Evolutionary conservation across 2,329 filamentous ascomycete species (phyloP).

Genomic region (Thielaviopsis punctulata): DNA sequence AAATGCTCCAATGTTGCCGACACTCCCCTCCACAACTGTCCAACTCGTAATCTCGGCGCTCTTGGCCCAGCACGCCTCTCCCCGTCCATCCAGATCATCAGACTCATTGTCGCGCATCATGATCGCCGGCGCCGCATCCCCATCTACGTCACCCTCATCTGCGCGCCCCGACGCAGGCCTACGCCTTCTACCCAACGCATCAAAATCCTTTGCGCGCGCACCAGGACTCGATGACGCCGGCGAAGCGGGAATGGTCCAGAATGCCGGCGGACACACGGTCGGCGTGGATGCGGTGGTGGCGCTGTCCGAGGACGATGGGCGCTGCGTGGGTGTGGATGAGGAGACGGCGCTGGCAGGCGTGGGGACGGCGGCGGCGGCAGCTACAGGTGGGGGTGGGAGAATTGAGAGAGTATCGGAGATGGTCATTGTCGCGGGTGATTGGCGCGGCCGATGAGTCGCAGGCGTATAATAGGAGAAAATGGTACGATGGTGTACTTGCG

Average conservation of each 20-base stretch:
- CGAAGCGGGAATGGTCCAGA: constrained; percentile 6
- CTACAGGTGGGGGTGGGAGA: constrained; percentile 1
- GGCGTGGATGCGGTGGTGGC: constrained; percentile 4
- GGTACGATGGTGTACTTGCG: too few species aligned
- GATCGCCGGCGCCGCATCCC: constrained; percentile 29
- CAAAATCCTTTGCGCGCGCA: background rate
- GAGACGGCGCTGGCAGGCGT: background rate
- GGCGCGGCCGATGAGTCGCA: too few species aligned
- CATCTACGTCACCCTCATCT: background rate
- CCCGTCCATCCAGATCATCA: constrained; percentile 30
- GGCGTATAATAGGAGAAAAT: background rate
- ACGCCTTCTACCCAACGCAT: too few species aligned
- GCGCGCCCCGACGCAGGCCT: background rate
- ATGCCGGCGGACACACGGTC: constrained; percentile 6
- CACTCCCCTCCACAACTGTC: constrained; percentile 37
- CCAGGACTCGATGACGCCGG: background rate
- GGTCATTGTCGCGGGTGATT: constrained; percentile 1
- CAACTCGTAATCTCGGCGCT: constrained; percentile 42
- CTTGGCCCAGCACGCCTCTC: constrained; percentile 46
- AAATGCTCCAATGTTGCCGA: constrained; percentile 61
- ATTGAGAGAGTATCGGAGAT: constrained; percentile 4
- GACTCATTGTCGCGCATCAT: constrained; percentile 45
- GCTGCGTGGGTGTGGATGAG: background rate
- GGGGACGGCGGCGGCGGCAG: background rate
- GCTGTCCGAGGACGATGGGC: constrained; percentile 4